These are phyloP conservation scores for Fusarium oxysporum DNA, from an alignment of 2,329 filamentous ascomycete species.

Conservation along the genomic window DNA sequence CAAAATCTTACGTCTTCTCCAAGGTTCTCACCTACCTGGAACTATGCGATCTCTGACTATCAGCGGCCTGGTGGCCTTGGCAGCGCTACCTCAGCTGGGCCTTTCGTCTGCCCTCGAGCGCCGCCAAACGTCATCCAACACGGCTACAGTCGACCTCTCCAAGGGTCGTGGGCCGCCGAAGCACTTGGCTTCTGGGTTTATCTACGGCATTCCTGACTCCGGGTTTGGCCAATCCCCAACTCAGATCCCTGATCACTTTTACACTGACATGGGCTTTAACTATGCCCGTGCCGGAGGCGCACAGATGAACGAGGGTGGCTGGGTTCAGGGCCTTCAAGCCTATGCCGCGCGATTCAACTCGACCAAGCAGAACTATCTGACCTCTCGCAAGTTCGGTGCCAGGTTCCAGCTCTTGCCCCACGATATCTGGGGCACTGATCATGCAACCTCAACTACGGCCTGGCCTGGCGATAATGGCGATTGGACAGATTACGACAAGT, in stretches of 20 bases:
- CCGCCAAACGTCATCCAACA: background rate
- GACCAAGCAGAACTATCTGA: background rate
- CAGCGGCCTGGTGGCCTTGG: background rate
- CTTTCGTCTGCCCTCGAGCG: background rate
- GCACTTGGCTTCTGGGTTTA: background rate
- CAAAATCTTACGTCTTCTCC: no score
- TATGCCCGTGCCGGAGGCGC: slow-evolving; percentile 6
- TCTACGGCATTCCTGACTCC: slow-evolving; percentile 7
- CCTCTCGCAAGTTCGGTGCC: background rate
- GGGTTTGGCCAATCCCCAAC: background rate
- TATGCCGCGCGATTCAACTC: background rate
- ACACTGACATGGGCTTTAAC: background rate
- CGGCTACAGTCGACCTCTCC: background rate
- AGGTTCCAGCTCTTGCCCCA: background rate
- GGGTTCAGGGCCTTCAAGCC: background rate
- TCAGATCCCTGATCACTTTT: slow-evolving; percentile 9
- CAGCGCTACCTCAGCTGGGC: background rate
- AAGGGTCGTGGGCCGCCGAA: background rate
- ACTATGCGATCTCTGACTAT: background rate
- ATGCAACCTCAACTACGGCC: background rate
- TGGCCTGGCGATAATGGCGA: slow-evolving; percentile 9
- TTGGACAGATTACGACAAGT: slow-evolving; percentile 1
- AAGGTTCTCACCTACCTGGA: no score
- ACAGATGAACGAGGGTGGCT: background rate
- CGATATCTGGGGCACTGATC: slow-evolving; percentile 5